Base-by-base conservation (phyloP, 495 filamentous ascomycete species). In the Aspergillus steynii region DNA sequence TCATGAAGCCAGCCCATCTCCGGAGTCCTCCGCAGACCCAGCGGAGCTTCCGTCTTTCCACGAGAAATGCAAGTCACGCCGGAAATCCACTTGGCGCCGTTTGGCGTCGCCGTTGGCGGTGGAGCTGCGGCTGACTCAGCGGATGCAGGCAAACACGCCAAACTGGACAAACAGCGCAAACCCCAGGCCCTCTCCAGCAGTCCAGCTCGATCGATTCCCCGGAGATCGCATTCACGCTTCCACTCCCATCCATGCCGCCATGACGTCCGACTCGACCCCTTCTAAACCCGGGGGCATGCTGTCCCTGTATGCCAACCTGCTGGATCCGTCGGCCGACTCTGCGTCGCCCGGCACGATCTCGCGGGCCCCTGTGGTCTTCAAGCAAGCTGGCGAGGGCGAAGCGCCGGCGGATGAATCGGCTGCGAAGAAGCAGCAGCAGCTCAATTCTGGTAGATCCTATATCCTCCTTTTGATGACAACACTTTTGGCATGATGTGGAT, bases 291-390 rank as follows among this genome's bases (percentile, higher is more conserved):
- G 77, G 62, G 75, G 73, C 28, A 77, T 74, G 53, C 67, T 86
- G 47, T 85, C 84, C 9, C 81, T 90, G 6, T 90, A 90, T 67
- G 86, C 86, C 45, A 83, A 88, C 59, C 78, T 90, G 29, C 81
- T 90, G 27, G 82, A 85, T 48, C 72, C 83, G 4, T 76, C 77
- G 50, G 72, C 74, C n/a, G 71, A 81, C 49, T 67, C 80, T 29
- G 74, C 84, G 45, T 69, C 77, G 52, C 72, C 85, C 0, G 83
- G 84, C 15, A 86, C 88, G 3, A 90, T 94, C 59, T 91, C 92
- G 14, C 82, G 87, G 58, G 90, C 86, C 5, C 92, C 93, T 0
- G 88, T 95, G n/a, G 80, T 87, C 42, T 96, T 92, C 77, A 86
- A 88, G 55, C 82, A 85, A 62, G 59, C 69, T 55, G 64, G 73